These are phyloP conservation scores for Asclepias syriaca DNA, from an alignment of 257 asterid genomes.

Conservation along the genomic window DNA sequence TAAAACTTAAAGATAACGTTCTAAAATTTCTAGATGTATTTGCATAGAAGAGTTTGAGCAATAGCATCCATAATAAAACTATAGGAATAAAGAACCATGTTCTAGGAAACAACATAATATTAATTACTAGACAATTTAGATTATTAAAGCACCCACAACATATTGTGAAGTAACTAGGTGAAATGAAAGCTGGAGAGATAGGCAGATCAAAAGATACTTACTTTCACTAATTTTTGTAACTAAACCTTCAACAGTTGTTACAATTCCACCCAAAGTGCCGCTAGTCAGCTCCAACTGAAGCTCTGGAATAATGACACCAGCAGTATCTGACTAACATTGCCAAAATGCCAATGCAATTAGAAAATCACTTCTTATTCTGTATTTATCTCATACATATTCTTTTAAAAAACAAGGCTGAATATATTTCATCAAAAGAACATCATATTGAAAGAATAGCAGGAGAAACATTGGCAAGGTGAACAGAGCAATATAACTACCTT, in stretches of 20 bases:
- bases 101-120: background rate
- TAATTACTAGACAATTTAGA: background rate
- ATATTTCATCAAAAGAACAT: background rate
- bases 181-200: background rate
- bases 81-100: background rate
- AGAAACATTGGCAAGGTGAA: background rate
- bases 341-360: slow-evolving; percentile 4
- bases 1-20: background rate
- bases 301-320: slow-evolving; percentile 74
- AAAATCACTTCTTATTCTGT: background rate
- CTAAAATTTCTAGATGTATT: background rate
- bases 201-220: slow-evolving; percentile 27
- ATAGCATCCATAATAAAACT: background rate
- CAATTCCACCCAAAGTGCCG: slow-evolving; percentile 94
- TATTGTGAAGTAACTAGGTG: background rate
- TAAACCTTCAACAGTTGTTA: slow-evolving; percentile 93
- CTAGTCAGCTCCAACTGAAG: slow-evolving; percentile 76
- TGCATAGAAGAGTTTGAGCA: background rate
- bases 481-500: slow-evolving; percentile 44
- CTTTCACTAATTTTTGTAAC: slow-evolving; percentile 81
- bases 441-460: background rate
- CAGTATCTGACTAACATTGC: slow-evolving; percentile 74
- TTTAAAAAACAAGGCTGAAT: slow-evolving; percentile 16
- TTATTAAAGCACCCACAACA: background rate
- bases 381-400: background rate